These are phyloP conservation scores for Penicillium polonicum DNA, from an alignment of 2,329 filamentous ascomycete genomes.

Conservation along the genomic window DNA sequence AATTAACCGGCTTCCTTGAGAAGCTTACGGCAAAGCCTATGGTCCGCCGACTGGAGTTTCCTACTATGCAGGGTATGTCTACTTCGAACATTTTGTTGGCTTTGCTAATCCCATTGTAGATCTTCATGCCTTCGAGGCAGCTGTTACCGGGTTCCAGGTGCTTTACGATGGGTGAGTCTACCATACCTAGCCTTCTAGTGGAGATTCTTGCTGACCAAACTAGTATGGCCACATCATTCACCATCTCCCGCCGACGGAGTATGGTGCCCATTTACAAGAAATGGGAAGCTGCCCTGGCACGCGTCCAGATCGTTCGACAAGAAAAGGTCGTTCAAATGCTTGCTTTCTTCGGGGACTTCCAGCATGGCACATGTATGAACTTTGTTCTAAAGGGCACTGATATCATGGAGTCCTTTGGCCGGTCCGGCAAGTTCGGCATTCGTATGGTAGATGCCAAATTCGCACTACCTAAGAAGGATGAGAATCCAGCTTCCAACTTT, in stretches of 20 bases:
- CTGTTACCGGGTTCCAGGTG: slow-evolving; percentile 77
- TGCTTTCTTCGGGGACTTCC: slow-evolving; percentile 85
- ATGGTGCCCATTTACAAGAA: slow-evolving; percentile 93
- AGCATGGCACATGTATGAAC: slow-evolving; percentile 83
- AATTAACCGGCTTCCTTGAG: slow-evolving; percentile 64
- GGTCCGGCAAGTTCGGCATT: slow-evolving; percentile 67
- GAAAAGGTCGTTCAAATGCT: slow-evolving; percentile 75
- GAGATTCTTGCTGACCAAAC: neutral
- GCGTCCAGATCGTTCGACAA: slow-evolving; percentile 75
- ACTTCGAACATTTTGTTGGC: neutral
- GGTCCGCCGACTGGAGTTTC: slow-evolving; percentile 69
- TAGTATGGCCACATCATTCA: slow-evolving; percentile 68
- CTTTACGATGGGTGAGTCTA: slow-evolving; percentile 61
- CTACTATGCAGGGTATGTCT: slow-evolving; percentile 48
- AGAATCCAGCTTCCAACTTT: slow-evolving; percentile 63
- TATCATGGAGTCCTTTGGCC: slow-evolving; percentile 68
- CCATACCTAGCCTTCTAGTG: slow-evolving; percentile 3
- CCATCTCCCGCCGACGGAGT: slow-evolving; percentile 80
- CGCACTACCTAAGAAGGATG: slow-evolving; percentile 64
- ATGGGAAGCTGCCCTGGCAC: slow-evolving; percentile 78
- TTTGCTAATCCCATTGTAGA: slow-evolving; percentile 45
- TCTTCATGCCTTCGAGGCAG: slow-evolving; percentile 74
- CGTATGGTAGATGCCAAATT: slow-evolving; percentile 90
- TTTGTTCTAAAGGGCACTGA: slow-evolving; percentile 84
- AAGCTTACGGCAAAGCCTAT: slow-evolving; percentile 59